phyloP scores from a whole-genome alignment of 73 alveolate species.

The Paramecium primaurelia region DNA sequence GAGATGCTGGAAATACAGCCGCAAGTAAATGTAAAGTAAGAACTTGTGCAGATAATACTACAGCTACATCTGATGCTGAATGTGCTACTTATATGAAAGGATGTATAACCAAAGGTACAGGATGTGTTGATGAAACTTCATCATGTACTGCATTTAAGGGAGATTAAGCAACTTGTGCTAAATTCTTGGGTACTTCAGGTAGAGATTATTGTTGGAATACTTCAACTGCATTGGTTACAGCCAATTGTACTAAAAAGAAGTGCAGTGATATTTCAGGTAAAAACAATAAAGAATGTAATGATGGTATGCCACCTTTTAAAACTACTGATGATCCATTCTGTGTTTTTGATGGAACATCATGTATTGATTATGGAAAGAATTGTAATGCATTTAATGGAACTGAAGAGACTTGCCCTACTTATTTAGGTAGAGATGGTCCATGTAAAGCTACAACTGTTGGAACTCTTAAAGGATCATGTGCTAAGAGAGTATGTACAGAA shows the following conservation, averaged over 20 bases:
- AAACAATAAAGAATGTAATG: background rate
- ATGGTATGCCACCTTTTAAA: background rate
- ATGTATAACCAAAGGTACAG: conserved; percentile 9
- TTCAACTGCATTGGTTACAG: background rate
- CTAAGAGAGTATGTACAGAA: background rate
- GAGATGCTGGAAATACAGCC: background rate
- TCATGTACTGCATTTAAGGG: background rate
- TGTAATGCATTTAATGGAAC: background rate
- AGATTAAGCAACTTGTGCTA: background rate
- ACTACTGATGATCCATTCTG: background rate
- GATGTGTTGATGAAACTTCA: background rate
- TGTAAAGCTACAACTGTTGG: background rate
- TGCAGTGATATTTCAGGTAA: background rate
- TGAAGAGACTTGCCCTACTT: background rate
- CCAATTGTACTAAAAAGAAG: background rate
- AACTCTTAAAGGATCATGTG: background rate
- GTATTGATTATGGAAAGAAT: background rate
- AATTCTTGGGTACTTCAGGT: background rate
- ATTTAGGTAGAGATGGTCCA: background rate
- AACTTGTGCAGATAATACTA: conserved; percentile 2
- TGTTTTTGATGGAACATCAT: background rate
- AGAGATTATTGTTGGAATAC: background rate
- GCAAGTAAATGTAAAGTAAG: background rate
- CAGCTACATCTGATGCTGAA: background rate
- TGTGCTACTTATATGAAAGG: background rate